Percentiles rank a stretch among this genome's conserved stretches.
Evolutionary conservation across 2,329 filamentous ascomycete species (phyloP).

Genomic region (Penicillium sp.): DNA sequence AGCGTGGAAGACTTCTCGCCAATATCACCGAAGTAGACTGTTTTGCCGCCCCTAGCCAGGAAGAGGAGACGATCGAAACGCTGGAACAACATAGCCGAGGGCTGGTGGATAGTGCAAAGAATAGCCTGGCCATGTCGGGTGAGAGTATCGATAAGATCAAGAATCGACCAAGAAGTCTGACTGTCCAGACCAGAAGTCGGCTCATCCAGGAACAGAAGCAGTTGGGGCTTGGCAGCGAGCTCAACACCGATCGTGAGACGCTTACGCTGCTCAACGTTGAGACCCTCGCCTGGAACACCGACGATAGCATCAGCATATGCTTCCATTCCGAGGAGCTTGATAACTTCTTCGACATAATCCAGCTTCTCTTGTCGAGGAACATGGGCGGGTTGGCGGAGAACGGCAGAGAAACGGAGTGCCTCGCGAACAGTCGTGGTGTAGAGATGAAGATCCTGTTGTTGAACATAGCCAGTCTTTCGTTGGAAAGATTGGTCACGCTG

Average conservation of each 20-base stretch:
- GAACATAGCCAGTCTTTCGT: slow-evolving; percentile 84
- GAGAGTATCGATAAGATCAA: slow-evolving; percentile 80
- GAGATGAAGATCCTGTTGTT: slow-evolving; percentile 87
- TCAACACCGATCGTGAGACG: slow-evolving; percentile 95
- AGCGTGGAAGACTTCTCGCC: slow-evolving; percentile 55
- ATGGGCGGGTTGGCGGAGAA: slow-evolving; percentile 74
- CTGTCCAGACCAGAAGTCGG: slow-evolving; percentile 90
- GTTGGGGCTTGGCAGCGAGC: slow-evolving; percentile 80
- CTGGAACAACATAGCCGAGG: slow-evolving; percentile 91
- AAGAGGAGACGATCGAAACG: slow-evolving; percentile 65
- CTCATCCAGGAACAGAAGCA: slow-evolving; percentile 89
- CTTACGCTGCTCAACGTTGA: slow-evolving; percentile 60
- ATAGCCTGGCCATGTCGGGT: slow-evolving; percentile 86
- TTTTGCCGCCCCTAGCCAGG: slow-evolving; percentile 59
- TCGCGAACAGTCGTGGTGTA: slow-evolving; percentile 81
- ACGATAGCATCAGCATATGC: slow-evolving; percentile 86
- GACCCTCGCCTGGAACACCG: slow-evolving; percentile 77
- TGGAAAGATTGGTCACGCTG: slow-evolving; percentile 77
- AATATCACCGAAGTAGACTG: slow-evolving; percentile 64
- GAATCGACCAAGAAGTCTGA: slow-evolving; percentile 89
- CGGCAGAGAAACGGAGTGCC: slow-evolving; percentile 76
- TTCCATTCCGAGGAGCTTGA: slow-evolving; percentile 84
- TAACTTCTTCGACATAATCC: slow-evolving; percentile 82
- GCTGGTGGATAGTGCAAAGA: slow-evolving; percentile 96
- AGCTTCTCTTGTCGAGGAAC: slow-evolving; percentile 71